phyloP scores from a whole-genome alignment of 345 rosid genomes.

The Clausena lansium region DNA sequence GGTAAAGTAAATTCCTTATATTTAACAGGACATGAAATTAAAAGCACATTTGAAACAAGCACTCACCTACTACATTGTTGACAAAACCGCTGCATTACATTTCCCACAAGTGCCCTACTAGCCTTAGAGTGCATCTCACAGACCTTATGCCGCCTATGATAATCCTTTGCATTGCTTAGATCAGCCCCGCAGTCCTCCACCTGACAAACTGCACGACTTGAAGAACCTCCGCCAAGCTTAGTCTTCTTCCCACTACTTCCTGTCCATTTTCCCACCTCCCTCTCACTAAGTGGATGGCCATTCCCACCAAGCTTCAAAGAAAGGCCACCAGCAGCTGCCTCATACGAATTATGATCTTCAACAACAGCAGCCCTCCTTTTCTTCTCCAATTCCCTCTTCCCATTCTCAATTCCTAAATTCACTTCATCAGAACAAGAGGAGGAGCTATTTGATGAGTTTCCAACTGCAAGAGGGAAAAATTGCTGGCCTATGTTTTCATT shows the following conservation, averaged over 20 bases:
- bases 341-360: slow-evolving; percentile 49
- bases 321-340: slow-evolving; percentile 51
- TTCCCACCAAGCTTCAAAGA: slow-evolving; percentile 72
- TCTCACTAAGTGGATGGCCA: slow-evolving; percentile 45
- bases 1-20: background rate
- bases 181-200: slow-evolving; percentile 94
- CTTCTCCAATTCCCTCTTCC: slow-evolving; percentile 64
- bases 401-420: slow-evolving; percentile 43
- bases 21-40: background rate
- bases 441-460: slow-evolving; percentile 82
- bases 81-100: slow-evolving; percentile 94
- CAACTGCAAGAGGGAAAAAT: slow-evolving; percentile 49
- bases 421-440: slow-evolving; percentile 85
- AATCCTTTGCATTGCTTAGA: slow-evolving; percentile 90
- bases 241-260: slow-evolving; percentile 68
- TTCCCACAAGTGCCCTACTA: slow-evolving; percentile 79
- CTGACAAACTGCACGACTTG: slow-evolving; percentile 79
- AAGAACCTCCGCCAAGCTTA: slow-evolving; percentile 52
- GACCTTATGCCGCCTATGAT: slow-evolving; percentile 94
- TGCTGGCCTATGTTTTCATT: slow-evolving; percentile 43
- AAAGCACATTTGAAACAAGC: background rate
- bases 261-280: slow-evolving; percentile 53
- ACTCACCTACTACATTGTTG: slow-evolving; percentile 98
- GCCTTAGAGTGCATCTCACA: slow-evolving; percentile 98
- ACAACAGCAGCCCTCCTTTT: slow-evolving; percentile 69